These are phyloP conservation scores for Chalciporus sp. DNA, from an alignment of 1,284 basidiomycete species.

Conservation along the genomic window DNA sequence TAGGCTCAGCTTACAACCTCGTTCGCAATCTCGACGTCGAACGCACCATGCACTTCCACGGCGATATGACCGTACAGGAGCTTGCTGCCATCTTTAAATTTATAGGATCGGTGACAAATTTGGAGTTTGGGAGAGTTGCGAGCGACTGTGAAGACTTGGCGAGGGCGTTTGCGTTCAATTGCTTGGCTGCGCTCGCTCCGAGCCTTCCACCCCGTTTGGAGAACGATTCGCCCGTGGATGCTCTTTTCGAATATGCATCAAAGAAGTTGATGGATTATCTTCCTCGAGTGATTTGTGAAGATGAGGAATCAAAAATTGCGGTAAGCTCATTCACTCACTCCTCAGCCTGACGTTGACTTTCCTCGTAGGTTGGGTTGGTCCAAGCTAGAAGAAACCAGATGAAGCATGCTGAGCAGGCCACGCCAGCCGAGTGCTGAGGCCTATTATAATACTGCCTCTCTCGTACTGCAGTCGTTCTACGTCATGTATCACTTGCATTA, in stretches of 20 bases:
- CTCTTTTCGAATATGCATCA: not conserved
- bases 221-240: not conserved
- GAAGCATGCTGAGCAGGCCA: no score
- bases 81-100: constrained; percentile 13
- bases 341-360: not conserved
- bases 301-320: not conserved
- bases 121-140: constrained; percentile 6
- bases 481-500: no score
- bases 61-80: constrained; percentile 8
- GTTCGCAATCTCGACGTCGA: constrained; percentile 2
- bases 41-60: not conserved
- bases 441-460: no score
- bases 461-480: no score
- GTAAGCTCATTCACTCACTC: not conserved
- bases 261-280: not conserved
- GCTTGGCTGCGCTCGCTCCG: constrained; percentile 13
- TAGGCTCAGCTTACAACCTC: not conserved
- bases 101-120: constrained; percentile 6
- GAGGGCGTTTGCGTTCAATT: constrained; percentile 20
- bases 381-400: not conserved
- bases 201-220: constrained; percentile 4
- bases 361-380: not conserved
- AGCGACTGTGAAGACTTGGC: constrained; percentile 15
- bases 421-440: no score
- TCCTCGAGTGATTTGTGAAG: not conserved